These are phyloP conservation scores for Mortierella sp. DNA, from an alignment of 371 early-diverging fungal species.

Conservation along the genomic window DNA sequence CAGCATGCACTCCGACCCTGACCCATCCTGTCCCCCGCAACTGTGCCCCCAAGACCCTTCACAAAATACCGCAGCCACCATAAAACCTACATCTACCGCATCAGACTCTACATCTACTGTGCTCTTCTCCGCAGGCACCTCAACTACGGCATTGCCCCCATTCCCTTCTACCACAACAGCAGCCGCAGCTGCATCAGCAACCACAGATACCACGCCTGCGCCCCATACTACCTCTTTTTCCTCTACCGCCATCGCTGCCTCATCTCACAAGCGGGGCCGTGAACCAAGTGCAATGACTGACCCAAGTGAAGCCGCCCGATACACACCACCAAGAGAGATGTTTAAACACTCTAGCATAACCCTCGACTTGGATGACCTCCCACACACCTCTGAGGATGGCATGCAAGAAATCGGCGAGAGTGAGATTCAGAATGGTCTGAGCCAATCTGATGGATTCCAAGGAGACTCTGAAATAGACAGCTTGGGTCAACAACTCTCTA, in stretches of 20 bases:
- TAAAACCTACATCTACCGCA: background rate
- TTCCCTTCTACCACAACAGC: slow-evolving; percentile 15
- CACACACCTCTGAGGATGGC: slow-evolving; percentile 19
- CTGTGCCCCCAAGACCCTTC: slow-evolving; percentile 3
- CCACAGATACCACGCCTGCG: background rate
- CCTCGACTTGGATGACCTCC: slow-evolving; percentile 20
- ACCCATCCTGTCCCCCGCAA: slow-evolving; percentile 2
- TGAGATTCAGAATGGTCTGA: background rate
- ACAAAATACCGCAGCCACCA: slow-evolving; percentile 7
- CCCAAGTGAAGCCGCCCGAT: slow-evolving; percentile 53
- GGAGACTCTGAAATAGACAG: slow-evolving; percentile 39
- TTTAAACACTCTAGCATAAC: slow-evolving; percentile 18
- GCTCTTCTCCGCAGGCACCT: slow-evolving; percentile 1
- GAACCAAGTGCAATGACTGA: slow-evolving; percentile 53
- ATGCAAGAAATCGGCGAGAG: slow-evolving; percentile 7
- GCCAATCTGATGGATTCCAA: slow-evolving; percentile 9
- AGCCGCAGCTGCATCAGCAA: background rate
- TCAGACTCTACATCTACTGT: background rate
- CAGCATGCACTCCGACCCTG: slow-evolving; percentile 22
- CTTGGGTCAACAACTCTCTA: slow-evolving; percentile 48
- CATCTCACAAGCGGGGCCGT: slow-evolving; percentile 50
- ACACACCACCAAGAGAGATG: slow-evolving; percentile 56
- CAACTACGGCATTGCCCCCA: background rate
- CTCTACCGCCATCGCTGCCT: background rate
- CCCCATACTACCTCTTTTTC: background rate